Base-by-base conservation (phyloP, 2,329 filamentous ascomycete species). In the Dothideomycetes sp. region DNA sequence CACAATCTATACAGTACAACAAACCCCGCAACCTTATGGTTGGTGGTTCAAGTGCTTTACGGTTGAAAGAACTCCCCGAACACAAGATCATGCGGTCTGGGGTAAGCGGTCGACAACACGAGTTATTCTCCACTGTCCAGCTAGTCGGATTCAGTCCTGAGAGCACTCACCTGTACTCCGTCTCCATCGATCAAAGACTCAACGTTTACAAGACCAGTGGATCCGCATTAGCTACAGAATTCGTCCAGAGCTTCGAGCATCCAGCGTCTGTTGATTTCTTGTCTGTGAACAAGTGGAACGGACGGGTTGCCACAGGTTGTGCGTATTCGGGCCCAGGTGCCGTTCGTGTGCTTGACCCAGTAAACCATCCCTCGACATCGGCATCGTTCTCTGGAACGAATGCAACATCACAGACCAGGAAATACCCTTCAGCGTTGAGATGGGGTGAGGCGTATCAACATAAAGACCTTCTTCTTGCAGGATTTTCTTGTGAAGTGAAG, bases 1-100 rank as follows among this genome's bases (percentile, higher is more conserved):
- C 62, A 3, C 59, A 67, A 32, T 73, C 68, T n/a, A 73, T 75
- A 67, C 68, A 74, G 28, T 80, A 80, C 51, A 80, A 80, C 44
- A 60, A 70, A 27, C 61, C 64, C 0, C 71, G 74, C 44, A 79
- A 79, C 48, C 58, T 79, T 1, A 51, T 79, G 1, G 53, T 74
- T 24, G 76, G 76, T 1, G 60, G 73, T 45, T 46, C 66, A 3
- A 47, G 52, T 1, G 49, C 50, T 1, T 65, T 63, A 15, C 51
- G 49, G 1, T 51, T 79, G 6, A 58, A 63, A 38, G 75, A 78
- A 46, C 53, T 80, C 0, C 64, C 70, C 1, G 67, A 73, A 35
- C 76, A 80, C 50, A 64, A 63, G 24, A 54, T 68, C 3, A 49
- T 56, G 13, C 64, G 70, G 3, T 56, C 64, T n/a, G 51, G 50